A percentile compares a stretch with the other conserved stretches of the same genome.
Conservation (phyloP, 2,329 filamentous ascomycete genomes). For the Didymella pomorum region DNA sequence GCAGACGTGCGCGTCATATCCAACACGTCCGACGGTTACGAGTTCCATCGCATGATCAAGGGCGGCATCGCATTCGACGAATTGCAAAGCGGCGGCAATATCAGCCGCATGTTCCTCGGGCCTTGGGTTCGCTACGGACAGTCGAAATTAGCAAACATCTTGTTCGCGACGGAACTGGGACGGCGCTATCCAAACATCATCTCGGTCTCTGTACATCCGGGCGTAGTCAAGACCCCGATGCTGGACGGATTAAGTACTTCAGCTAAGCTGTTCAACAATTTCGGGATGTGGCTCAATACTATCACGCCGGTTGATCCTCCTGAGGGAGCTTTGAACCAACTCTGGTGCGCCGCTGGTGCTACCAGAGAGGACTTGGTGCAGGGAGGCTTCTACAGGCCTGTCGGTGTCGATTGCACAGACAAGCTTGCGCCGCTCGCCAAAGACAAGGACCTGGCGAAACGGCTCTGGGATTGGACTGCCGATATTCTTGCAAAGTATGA, state of each 20-base stretch:
- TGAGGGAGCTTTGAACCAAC: slow-evolving; percentile 47
- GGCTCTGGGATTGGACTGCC: slow-evolving; percentile 34
- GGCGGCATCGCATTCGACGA: slow-evolving; percentile 46
- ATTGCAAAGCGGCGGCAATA: slow-evolving; percentile 33
- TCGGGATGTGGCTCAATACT: slow-evolving; percentile 8
- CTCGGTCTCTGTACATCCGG: slow-evolving; percentile 55
- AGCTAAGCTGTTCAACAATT: slow-evolving; percentile 23
- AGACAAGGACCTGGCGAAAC: slow-evolving; percentile 21
- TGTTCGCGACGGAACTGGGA: slow-evolving; percentile 53
- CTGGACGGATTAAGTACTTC: slow-evolving; percentile 31
- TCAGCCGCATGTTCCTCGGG: slow-evolving; percentile 31
- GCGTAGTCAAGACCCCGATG: slow-evolving; percentile 54
- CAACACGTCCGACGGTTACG: slow-evolving; percentile 42
- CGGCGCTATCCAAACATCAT: slow-evolving; percentile 53
- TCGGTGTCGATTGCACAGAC: slow-evolving; percentile 24
- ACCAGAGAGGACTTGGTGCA: slow-evolving; percentile 43
- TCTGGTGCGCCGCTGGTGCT: slow-evolving; percentile 47
- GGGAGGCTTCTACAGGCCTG: slow-evolving; percentile 50
- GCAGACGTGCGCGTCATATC: slow-evolving; percentile 56
- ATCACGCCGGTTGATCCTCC: slow-evolving; percentile 14
- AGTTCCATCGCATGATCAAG: slow-evolving; percentile 19
- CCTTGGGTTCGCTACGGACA: slow-evolving; percentile 55
- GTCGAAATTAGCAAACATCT: slow-evolving; percentile 58
- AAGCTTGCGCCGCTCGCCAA: slow-evolving; percentile 20
- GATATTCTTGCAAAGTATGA: slow-evolving; percentile 19